phyloP scores from a whole-genome alignment of 345 rosid species.

The Durio zibethinus region DNA sequence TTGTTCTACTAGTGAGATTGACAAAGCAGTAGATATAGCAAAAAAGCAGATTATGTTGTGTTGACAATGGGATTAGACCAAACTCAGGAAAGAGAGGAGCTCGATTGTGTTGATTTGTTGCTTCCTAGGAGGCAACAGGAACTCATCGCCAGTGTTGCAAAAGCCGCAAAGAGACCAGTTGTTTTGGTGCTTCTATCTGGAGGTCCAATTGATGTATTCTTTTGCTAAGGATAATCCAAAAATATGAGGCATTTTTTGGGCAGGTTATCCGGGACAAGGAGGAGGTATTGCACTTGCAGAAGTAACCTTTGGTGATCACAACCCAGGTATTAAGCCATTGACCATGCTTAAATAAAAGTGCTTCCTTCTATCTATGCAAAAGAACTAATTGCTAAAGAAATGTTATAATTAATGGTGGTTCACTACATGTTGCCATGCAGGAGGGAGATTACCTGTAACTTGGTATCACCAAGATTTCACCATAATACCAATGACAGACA shows the following conservation, averaged over 20 bases:
- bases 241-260: constrained; percentile 81
- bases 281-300: constrained; percentile 83
- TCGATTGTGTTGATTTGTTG: constrained; percentile 62
- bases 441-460: constrained; percentile 83
- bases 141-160: constrained; percentile 54
- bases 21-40: constrained; percentile 52
- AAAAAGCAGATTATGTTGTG: constrained; percentile 60
- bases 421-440: constrained; percentile 33
- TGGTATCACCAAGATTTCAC: constrained; percentile 74
- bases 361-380: background rate
- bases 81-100: constrained; percentile 68
- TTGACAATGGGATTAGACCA: constrained; percentile 83
- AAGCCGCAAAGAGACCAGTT: constrained; percentile 61
- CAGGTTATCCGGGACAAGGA: constrained; percentile 89
- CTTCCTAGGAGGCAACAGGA: constrained; percentile 75
- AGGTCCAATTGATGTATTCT: constrained; percentile 73
- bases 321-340: constrained; percentile 55
- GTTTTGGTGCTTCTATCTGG: constrained; percentile 67
- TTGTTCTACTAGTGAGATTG: constrained; percentile 52
- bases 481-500: constrained; percentile 74
- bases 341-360: background rate
- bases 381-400: background rate
- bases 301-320: constrained; percentile 79
- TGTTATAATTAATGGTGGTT: background rate
- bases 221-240: constrained; percentile 52